Conservation (phyloP, 2,329 filamentous ascomycete genomes). For the Fusarium chlamydosporum region DNA sequence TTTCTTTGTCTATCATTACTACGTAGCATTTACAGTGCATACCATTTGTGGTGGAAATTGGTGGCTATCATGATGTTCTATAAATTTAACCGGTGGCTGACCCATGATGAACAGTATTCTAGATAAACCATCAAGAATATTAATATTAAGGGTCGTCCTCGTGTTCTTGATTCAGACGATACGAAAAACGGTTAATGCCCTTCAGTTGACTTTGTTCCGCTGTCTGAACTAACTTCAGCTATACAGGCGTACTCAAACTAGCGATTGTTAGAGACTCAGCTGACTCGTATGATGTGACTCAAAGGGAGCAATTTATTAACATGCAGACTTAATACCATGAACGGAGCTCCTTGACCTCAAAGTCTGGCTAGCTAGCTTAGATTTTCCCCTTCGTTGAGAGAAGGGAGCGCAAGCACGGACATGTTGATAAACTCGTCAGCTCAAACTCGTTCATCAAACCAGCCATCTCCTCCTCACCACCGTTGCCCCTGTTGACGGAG, state of each 20-base stretch:
- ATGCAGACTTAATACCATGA: neutral
- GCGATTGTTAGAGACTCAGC: neutral
- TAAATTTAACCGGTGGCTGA: neutral
- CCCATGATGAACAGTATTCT: neutral
- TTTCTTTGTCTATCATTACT: conserved; percentile 23
- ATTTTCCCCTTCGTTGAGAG: neutral
- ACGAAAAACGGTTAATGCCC: neutral
- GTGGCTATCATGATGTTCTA: neutral
- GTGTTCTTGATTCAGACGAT: neutral
- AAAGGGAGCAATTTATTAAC: neutral
- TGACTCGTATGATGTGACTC: neutral
- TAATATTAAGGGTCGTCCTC: neutral
- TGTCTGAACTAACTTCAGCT: neutral
- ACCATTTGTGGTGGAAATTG: neutral
- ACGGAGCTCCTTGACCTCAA: neutral
- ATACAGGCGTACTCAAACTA: neutral
- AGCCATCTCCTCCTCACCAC: neutral
- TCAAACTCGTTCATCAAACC: neutral
- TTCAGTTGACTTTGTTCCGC: neutral
- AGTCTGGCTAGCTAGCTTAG: neutral
- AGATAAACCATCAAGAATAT: neutral
- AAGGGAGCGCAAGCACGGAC: too few relatives aligned
- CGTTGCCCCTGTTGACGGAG: neutral
- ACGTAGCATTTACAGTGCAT: neutral
- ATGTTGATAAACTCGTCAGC: neutral